These are phyloP conservation scores for Petunia axillaris DNA, from an alignment of 257 asterid species.

Conservation along the genomic window DNA sequence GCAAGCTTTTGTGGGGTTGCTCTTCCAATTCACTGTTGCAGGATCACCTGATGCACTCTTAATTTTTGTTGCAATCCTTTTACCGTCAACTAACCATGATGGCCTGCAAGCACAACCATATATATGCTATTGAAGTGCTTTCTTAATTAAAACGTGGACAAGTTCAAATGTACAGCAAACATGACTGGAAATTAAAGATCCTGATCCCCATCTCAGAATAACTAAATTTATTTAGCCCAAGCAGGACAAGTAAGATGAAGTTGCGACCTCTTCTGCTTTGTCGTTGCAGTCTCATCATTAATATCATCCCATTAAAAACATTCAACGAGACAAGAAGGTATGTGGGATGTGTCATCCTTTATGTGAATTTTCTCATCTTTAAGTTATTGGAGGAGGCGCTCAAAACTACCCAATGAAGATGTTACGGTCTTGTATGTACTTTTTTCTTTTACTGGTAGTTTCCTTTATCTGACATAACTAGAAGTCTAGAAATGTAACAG, in stretches of 20 bases:
- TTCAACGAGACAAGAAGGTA: background rate
- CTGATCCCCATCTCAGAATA: background rate
- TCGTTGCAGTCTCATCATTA: background rate
- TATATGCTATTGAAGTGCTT: background rate
- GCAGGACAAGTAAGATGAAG: background rate
- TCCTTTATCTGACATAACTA: background rate
- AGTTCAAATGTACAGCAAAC: background rate
- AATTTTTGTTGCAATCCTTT: constrained; percentile 84
- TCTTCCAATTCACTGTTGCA: constrained; percentile 59
- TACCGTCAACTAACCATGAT: constrained; percentile 88
- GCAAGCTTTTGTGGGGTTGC: constrained; percentile 89
- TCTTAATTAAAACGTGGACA: background rate
- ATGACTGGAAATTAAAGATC: background rate
- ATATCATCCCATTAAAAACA: background rate
- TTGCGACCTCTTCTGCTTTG: background rate
- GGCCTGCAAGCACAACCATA: constrained; percentile 51
- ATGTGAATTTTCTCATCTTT: background rate
- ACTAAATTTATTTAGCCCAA: background rate
- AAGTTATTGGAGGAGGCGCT: background rate
- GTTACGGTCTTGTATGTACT: background rate
- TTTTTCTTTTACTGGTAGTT: background rate
- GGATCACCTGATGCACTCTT: constrained; percentile 82
- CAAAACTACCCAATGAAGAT: background rate
- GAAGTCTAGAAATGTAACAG: background rate
- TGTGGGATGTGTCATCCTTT: background rate